Conservation (phyloP, 2,329 filamentous ascomycete genomes). For the Aspergillus japonicus region DNA sequence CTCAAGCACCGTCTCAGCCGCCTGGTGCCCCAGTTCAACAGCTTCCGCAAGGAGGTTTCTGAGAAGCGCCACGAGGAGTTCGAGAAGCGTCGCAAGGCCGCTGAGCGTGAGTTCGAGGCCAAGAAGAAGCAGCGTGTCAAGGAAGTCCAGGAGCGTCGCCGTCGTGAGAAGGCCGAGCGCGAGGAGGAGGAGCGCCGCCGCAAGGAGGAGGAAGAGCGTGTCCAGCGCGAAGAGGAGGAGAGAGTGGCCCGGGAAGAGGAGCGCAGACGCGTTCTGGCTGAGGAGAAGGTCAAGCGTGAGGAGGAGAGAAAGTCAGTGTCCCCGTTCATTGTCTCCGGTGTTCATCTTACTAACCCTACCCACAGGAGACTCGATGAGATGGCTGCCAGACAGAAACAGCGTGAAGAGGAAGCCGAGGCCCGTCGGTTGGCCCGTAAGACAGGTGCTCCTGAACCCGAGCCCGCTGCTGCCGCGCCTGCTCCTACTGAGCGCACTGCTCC, state of each 20-base stretch:
- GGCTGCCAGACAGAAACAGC: constrained; percentile 67
- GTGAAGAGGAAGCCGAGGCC: constrained; percentile 85
- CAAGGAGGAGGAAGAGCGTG: constrained; percentile 82
- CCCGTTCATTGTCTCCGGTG: not conserved
- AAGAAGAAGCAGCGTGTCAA: constrained; percentile 85
- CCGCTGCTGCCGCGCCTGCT: constrained; percentile 48
- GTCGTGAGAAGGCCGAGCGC: constrained; percentile 77
- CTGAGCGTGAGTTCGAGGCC: constrained; percentile 88
- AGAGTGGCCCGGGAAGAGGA: constrained; percentile 76
- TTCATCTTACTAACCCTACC: constrained; percentile 34
- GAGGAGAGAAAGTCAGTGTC: constrained; percentile 57
- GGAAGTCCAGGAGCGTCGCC: constrained; percentile 79
- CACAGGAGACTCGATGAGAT: constrained; percentile 61
- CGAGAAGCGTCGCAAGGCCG: constrained; percentile 86
- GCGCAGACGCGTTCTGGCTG: constrained; percentile 68
- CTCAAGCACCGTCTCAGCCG: constrained; percentile 89
- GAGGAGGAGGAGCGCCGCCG: constrained; percentile 79
- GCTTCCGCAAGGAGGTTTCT: constrained; percentile 77
- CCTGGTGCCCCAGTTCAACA: constrained; percentile 79
- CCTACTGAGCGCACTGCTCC: constrained; percentile 54
- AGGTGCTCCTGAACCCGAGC: constrained; percentile 35
- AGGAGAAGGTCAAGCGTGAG: constrained; percentile 64
- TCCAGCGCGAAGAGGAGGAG: constrained; percentile 79
- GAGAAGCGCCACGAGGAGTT: constrained; percentile 92
- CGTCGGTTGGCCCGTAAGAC: constrained; percentile 68